A percentile compares a stretch with the other conserved stretches of the same genome.
These are phyloP conservation scores for Wickerhamomyces kurtzmanii DNA, from an alignment of 805 yeast genomes.

Conservation along the genomic window DNA sequence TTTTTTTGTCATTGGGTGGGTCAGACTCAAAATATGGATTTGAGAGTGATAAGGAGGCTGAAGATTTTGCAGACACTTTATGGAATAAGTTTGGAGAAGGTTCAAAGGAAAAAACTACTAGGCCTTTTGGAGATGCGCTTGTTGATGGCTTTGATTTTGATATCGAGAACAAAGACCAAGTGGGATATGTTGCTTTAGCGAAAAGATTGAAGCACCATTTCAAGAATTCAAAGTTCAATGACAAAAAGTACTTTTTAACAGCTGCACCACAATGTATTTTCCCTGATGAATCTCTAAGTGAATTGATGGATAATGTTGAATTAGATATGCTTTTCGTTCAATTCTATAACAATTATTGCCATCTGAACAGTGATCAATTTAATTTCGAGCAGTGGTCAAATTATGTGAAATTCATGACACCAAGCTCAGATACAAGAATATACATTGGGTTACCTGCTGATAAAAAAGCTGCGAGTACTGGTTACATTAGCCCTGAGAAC, in stretches of 20 bases:
- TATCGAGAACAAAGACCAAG: constrained; percentile 53
- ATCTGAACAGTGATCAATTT: constrained; percentile 29
- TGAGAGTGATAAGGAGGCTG: constrained; percentile 69
- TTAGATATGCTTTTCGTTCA: constrained; percentile 65
- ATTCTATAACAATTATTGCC: constrained; percentile 65
- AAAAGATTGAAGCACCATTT: constrained; percentile 30
- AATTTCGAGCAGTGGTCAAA: constrained; percentile 42
- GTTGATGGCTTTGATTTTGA: constrained; percentile 94
- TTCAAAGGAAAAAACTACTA: constrained; percentile 35
- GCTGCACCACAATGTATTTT: constrained; percentile 78
- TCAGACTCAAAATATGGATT: constrained; percentile 77
- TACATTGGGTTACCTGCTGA: constrained; percentile 59
- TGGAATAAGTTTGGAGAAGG: constrained; percentile 62
- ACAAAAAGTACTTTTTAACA: constrained; percentile 49
- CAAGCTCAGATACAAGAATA: constrained; percentile 42
- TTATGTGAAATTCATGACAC: constrained; percentile 31
- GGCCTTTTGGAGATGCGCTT: constrained; percentile 61
- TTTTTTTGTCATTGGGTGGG: constrained; percentile 69
- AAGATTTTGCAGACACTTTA: constrained; percentile 41
- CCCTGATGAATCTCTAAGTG: constrained; percentile 50
- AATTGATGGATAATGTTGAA: constrained; percentile 37
- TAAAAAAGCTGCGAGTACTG: constrained; percentile 41
- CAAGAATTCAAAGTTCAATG: constrained; percentile 26
- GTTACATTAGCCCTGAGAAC: constrained; percentile 39
- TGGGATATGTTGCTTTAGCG: constrained; percentile 63